Percentiles rank a stretch among this genome's conserved stretches.
These are phyloP conservation scores for Phoenix dactylifera DNA, from an alignment of 176 grass and related monocot species.

Conservation along the genomic window DNA sequence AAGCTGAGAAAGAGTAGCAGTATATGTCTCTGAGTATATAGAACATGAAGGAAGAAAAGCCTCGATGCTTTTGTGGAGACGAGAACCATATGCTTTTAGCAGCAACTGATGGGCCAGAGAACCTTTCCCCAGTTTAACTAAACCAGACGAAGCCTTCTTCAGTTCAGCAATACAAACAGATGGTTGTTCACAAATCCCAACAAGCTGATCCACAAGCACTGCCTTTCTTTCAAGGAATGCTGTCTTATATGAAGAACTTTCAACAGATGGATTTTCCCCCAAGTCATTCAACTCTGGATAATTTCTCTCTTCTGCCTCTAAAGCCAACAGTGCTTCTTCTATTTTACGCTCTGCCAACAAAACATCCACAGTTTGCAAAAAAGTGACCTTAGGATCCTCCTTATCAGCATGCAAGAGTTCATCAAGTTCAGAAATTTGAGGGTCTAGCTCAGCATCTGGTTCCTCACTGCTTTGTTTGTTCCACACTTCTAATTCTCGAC, in stretches of 20 bases:
- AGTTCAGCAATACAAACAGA: conserved; percentile 55
- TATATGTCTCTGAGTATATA: conserved; percentile 68
- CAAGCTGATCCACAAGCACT: conserved; percentile 71
- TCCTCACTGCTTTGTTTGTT: conserved; percentile 46
- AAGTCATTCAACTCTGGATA: conserved; percentile 28
- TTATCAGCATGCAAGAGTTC: conserved; percentile 45
- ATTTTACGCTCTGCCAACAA: conserved; percentile 76
- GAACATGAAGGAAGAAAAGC: conserved; percentile 78
- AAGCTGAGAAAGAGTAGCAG: conserved; percentile 74
- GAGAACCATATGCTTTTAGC: conserved; percentile 57
- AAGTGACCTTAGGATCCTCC: conserved; percentile 45
- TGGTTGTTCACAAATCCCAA: conserved; percentile 58
- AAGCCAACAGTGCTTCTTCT: conserved; percentile 56
- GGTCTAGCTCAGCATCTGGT: conserved; percentile 34
- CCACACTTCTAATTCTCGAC: conserved; percentile 68
- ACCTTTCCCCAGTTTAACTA: conserved; percentile 76
- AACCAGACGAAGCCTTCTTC: conserved; percentile 56
- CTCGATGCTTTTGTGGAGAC: conserved; percentile 61
- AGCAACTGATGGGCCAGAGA: conserved; percentile 75
- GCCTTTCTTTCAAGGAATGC: conserved; percentile 61
- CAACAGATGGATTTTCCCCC: conserved; percentile 41
- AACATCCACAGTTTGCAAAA: conserved; percentile 67
- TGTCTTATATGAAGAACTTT: conserved; percentile 42
- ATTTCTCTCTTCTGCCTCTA: conserved; percentile 67
- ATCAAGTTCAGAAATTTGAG: conserved; percentile 39